Conservation (phyloP, 192 early-diverging fungal genomes). For the Podochytrium sp. region DNA sequence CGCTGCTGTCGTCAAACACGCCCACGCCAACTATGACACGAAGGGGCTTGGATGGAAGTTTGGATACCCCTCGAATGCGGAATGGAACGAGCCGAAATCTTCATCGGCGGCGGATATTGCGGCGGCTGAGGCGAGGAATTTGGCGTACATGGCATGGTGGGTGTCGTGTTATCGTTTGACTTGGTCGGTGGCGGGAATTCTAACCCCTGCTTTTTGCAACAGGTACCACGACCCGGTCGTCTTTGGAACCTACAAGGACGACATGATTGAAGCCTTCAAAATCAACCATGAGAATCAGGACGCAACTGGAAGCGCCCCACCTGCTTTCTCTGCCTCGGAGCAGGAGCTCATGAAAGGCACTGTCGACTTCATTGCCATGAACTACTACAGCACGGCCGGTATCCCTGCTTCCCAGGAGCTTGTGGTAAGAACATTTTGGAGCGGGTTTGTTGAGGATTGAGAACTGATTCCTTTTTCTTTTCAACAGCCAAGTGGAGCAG, state of each 20-base stretch:
- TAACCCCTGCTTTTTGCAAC: background rate
- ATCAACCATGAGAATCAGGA: background rate
- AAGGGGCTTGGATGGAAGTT: slow-evolving; percentile 15
- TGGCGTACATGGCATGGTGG: slow-evolving; percentile 1
- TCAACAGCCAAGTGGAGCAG: slow-evolving; percentile 3
- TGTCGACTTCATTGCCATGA: slow-evolving; percentile 48
- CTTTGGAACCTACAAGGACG: background rate
- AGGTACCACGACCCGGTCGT: slow-evolving; percentile 10
- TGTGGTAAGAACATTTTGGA: background rate
- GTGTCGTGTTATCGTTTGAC: background rate
- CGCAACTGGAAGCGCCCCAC: slow-evolving; percentile 32
- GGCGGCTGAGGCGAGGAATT: background rate
- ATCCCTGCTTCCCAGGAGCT: background rate
- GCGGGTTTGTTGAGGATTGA: background rate
- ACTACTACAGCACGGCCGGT: slow-evolving; percentile 43
- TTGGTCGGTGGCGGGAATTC: background rate
- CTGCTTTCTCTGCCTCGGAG: slow-evolving; percentile 39
- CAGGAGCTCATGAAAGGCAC: slow-evolving; percentile 37
- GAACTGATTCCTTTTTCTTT: background rate
- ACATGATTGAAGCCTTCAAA: background rate
- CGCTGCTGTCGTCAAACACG: slow-evolving; percentile 21
- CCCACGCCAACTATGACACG: background rate
- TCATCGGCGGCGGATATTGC: background rate
- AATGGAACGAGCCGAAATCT: slow-evolving; percentile 10
- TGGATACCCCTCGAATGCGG: slow-evolving; percentile 16